Base-by-base conservation (phyloP, 2,329 filamentous ascomycete species). In the Cladosporium halotolerans region DNA sequence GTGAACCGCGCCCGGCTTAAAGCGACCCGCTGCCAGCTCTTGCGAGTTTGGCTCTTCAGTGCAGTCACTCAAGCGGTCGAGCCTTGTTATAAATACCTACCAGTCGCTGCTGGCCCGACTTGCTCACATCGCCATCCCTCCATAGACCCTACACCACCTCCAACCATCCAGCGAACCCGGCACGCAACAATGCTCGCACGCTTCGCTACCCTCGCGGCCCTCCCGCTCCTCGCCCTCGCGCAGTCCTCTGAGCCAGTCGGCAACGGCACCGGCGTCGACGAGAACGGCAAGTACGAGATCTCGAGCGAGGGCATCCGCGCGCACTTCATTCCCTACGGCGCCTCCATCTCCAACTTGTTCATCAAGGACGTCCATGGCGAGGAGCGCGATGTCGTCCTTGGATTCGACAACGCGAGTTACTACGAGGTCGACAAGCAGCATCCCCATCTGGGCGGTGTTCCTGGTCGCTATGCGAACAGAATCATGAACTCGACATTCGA, bases 391-490 rank as follows among this genome's bases (percentile, higher is more conserved):
- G 74, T 91, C 46, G 82, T 91, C 1, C 78, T 79, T 44, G 87
- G 87, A 45, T 90, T 83, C 62, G 87, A 91, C 72, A 89, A 89
- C 65, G 86, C 86, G 43, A 81, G 74, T 49, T 82, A 86, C 71
- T 91, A 90, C 71, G 71, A 69, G 55, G 67, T 81, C 45, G 84
- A 88, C 68, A 70, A 70, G 55, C 73, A 79, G 56, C 86, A 90
- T 68, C 82, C 80, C 47, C 85, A 89, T 74, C 83, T 86, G 59
- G 87, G 85, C 55, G 75, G 82, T 62, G 82, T 91, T 0, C 85
- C 85, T 0, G 86, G 70, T 44, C 83, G 87, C 52, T 91, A 91
- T 66, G 87, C 87, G 55, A 91, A 91, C 69, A 83, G 87, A 59
- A 90, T 90, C 75, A 83, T 82, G 76, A 89, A 90, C 74, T 84